A percentile compares a stretch with the other conserved stretches of the same genome.
phyloP scores from a whole-genome alignment of 306 rosid species.

The Arachis hypogaea region DNA sequence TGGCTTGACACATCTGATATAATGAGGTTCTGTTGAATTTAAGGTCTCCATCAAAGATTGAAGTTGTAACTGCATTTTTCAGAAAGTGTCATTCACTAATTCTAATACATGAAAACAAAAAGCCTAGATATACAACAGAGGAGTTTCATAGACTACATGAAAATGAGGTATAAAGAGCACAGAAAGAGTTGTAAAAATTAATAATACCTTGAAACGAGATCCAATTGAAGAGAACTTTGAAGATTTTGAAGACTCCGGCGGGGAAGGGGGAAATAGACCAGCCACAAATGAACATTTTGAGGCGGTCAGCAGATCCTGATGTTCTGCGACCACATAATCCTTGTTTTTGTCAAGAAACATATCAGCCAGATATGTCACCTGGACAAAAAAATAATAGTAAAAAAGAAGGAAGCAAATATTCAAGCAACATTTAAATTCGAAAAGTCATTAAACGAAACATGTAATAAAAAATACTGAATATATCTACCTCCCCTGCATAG shows the following conservation, averaged over 20 bases:
- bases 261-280: constrained; percentile 85
- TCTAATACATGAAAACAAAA: constrained; percentile 28
- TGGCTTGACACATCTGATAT: constrained; percentile 99
- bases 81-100: constrained; percentile 38
- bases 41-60: constrained; percentile 99
- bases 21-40: constrained; percentile 96
- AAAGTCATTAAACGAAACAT: constrained; percentile 31
- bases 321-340: constrained; percentile 99
- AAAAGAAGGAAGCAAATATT: constrained; percentile 28
- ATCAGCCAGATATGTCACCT: constrained; percentile 94
- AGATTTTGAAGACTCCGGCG: constrained; percentile 90
- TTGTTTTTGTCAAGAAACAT: constrained; percentile 97
- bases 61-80: constrained; percentile 87
- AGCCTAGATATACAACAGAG: constrained; percentile 24
- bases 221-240: constrained; percentile 98
- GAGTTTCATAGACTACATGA: constrained; percentile 9
- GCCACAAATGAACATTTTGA: constrained; percentile 88
- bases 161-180: constrained; percentile 16
- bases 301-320: constrained; percentile 85
- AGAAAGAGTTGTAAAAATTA: constrained; percentile 17
- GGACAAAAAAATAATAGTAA: constrained; percentile 41
- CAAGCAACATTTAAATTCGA: constrained; percentile 23
- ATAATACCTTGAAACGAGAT: constrained; percentile 88
- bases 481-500: constrained; percentile 96
- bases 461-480: constrained; percentile 35